Conservation (phyloP, 345 rosid genomes). For the Ceriops decandra region DNA sequence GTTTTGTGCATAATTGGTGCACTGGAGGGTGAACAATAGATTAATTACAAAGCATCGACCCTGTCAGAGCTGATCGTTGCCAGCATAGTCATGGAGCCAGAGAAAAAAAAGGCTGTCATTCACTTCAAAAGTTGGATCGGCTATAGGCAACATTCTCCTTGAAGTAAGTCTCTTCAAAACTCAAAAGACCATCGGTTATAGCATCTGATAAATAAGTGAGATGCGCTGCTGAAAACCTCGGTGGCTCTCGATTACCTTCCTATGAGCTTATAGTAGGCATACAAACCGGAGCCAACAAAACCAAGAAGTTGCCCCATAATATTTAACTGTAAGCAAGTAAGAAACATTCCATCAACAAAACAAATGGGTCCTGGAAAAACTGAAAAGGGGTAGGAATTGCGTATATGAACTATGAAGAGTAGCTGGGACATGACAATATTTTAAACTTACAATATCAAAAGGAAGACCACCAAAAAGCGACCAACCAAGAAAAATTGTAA, state of each 20-base stretch:
- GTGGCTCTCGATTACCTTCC: slow-evolving; percentile 42
- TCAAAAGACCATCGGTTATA: background rate
- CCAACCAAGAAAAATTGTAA: slow-evolving; percentile 94
- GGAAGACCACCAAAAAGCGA: slow-evolving; percentile 88
- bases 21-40: background rate
- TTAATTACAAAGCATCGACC: background rate
- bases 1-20: background rate
- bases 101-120: background rate
- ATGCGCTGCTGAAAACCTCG: slow-evolving; percentile 5
- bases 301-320: slow-evolving; percentile 83
- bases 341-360: slow-evolving; percentile 1
- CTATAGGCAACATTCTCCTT: background rate
- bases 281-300: slow-evolving; percentile 83
- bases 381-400: background rate
- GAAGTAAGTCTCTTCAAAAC: slow-evolving; percentile 2
- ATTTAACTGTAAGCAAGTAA: slow-evolving; percentile 61
- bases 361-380: background rate
- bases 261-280: slow-evolving; percentile 77
- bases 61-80: background rate
- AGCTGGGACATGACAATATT: background rate
- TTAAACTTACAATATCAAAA: slow-evolving; percentile 68
- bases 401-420: background rate
- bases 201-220: background rate
- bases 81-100: background rate
- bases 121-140: background rate